These are phyloP conservation scores for Adenanthera pavonina DNA, from an alignment of 306 rosid genomes.

Conservation along the genomic window DNA sequence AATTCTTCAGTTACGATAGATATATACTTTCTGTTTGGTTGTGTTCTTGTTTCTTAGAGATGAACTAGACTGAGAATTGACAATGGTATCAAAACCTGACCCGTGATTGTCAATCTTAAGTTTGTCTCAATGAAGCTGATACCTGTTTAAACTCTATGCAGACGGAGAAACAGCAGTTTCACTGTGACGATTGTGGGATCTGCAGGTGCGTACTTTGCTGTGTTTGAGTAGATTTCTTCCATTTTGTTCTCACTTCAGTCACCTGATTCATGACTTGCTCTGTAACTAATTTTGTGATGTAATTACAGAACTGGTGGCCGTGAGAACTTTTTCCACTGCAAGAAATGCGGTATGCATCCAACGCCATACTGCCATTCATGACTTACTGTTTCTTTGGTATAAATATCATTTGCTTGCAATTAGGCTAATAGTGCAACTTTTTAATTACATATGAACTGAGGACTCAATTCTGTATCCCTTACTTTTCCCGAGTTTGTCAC, in stretches of 20 bases:
- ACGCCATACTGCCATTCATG: neutral
- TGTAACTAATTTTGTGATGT: constrained; percentile 41
- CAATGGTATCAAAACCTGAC: constrained; percentile 22
- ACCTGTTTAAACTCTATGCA: constrained; percentile 41
- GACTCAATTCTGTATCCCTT: neutral
- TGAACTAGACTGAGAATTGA: constrained; percentile 27
- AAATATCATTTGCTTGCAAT: neutral
- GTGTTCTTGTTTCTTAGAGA: constrained; percentile 26
- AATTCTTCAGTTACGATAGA: neutral
- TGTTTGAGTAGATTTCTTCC: constrained; percentile 24
- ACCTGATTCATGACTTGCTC: constrained; percentile 26
- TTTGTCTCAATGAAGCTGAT: constrained; percentile 30
- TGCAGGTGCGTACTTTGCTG: constrained; percentile 65
- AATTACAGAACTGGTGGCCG: constrained; percentile 83
- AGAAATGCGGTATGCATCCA: constrained; percentile 82
- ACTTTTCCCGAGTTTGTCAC: constrained; percentile 4
- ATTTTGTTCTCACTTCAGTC: neutral
- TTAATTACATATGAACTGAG: constrained; percentile 13
- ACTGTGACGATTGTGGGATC: constrained; percentile 96
- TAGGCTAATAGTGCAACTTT: neutral
- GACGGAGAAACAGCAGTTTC: constrained; percentile 80
- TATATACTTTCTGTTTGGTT: neutral
- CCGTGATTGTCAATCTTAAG: constrained; percentile 18
- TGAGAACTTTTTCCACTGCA: constrained; percentile 87
- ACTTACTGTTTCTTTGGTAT: neutral